Percentiles rank a stretch among this genome's conserved stretches.
Conservation (phyloP, 192 early-diverging fungal genomes). For the Coemansia sp. region DNA sequence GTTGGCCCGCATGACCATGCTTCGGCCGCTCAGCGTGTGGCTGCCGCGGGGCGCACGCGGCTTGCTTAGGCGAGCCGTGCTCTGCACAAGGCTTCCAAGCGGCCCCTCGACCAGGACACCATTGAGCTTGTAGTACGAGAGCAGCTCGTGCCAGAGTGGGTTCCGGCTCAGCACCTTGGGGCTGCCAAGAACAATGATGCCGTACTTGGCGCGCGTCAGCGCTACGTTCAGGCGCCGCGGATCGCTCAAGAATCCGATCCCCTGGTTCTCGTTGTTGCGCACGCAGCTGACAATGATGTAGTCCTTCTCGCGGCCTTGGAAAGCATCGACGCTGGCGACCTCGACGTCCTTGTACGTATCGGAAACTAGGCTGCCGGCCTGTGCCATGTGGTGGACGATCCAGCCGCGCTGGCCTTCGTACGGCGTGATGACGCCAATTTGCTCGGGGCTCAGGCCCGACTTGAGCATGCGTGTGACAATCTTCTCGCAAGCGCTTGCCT, state of each 20-base stretch:
- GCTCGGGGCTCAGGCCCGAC: conserved; percentile 72
- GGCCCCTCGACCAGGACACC: conserved; percentile 90
- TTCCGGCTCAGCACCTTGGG: conserved; percentile 92
- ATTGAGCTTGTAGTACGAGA: conserved; percentile 87
- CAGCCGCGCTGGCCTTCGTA: conserved; percentile 98
- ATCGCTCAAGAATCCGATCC: conserved; percentile 89
- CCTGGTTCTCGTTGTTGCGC: conserved; percentile 94
- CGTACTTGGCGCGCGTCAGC: conserved; percentile 87
- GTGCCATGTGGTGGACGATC: conserved; percentile 93
- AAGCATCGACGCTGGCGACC: conserved; percentile 97
- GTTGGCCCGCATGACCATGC: conserved; percentile 27
- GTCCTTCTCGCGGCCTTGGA: conserved; percentile 99
- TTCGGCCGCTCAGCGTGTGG: conserved; percentile 19
- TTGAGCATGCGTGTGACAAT: conserved; percentile 92
- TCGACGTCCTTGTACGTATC: conserved; percentile 99
- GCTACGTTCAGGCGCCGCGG: conserved; percentile 90
- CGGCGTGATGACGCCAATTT: conserved; percentile 97
- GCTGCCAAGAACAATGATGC: conserved; percentile 90
- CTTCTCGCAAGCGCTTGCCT: conserved; percentile 96
- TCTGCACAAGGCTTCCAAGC: conserved; percentile 78
- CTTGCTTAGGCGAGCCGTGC: conserved; percentile 82
- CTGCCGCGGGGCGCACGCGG: conserved; percentile 51
- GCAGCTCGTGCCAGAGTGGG: conserved; percentile 93
- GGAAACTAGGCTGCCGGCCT: conserved; percentile 80
- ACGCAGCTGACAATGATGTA: conserved; percentile 98